Percentiles rank a stretch among this genome's conserved stretches.
Evolutionary conservation across 176 grass and related monocot species (phyloP).

Genomic region (Calamus simplicifolius): DNA sequence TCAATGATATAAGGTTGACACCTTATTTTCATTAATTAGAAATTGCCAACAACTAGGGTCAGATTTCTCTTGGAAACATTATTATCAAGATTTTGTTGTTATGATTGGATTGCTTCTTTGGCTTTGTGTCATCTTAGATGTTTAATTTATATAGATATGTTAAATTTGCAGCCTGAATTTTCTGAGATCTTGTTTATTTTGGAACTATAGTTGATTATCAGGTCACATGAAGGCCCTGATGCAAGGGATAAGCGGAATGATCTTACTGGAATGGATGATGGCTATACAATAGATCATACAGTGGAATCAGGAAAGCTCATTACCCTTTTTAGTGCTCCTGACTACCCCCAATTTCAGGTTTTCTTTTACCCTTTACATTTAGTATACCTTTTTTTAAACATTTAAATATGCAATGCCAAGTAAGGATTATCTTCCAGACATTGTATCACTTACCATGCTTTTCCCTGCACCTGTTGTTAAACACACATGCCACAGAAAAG

Average conservation of each 20-base stretch:
- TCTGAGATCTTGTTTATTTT: conserved; percentile 19
- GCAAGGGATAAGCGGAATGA: conserved; percentile 77
- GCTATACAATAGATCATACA: conserved; percentile 91
- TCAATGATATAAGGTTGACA: too few relatives aligned
- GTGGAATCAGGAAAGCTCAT: conserved; percentile 81
- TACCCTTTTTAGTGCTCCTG: conserved; percentile 91
- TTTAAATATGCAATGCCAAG: background rate
- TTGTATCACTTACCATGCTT: background rate
- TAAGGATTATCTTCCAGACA: too few relatives aligned
- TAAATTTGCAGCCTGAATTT: conserved; percentile 20
- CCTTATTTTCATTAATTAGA: too few relatives aligned
- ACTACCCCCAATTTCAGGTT: conserved; percentile 99
- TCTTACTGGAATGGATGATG: conserved; percentile 82
- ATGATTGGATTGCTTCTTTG: too few relatives aligned
- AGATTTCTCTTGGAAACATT: too few relatives aligned
- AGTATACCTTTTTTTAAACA: background rate
- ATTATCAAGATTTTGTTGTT: too few relatives aligned
- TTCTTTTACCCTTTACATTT: background rate
- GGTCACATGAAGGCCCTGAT: conserved; percentile 97
- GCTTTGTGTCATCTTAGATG: too few relatives aligned
- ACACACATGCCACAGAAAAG: too few relatives aligned
- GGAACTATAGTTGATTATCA: conserved; percentile 94
- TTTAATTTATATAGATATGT: too few relatives aligned
- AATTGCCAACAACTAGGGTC: too few relatives aligned
- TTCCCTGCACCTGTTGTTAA: background rate